These are phyloP conservation scores for Chytriomyces confervae DNA, from an alignment of 192 early-diverging fungal species.

Conservation along the genomic window DNA sequence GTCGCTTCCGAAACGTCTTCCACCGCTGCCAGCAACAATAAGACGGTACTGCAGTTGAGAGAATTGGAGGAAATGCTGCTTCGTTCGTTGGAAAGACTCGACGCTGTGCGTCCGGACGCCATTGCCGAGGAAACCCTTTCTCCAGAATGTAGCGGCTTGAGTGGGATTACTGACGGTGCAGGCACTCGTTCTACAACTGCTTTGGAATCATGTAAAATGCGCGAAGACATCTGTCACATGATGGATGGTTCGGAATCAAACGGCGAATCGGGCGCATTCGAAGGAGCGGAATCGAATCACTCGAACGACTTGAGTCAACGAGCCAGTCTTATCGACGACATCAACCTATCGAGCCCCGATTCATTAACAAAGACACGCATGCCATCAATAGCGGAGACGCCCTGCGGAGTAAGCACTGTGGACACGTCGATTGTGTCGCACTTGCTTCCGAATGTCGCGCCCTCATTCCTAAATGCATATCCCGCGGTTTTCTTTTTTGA, in stretches of 20 bases:
- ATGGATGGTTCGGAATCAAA: no score
- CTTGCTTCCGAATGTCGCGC: background rate
- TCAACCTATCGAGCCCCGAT: background rate
- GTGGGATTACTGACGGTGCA: background rate
- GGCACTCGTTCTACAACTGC: background rate
- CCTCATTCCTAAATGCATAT: conserved; percentile 6
- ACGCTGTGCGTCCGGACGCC: conserved; percentile 37
- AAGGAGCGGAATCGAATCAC: background rate
- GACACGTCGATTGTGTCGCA: background rate
- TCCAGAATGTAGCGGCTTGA: no score
- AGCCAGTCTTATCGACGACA: background rate
- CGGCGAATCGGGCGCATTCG: background rate
- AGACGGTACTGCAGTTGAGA: conserved; percentile 16
- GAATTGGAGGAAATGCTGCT: conserved; percentile 46
- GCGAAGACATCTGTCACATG: background rate
- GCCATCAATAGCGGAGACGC: background rate
- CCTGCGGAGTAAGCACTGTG: background rate
- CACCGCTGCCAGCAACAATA: background rate
- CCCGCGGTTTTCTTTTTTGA: conserved; percentile 17
- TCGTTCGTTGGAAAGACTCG: conserved; percentile 41
- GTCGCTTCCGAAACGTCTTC: no score
- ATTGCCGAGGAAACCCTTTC: background rate
- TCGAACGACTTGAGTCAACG: background rate
- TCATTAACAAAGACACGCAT: background rate
- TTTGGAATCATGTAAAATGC: background rate